A percentile compares a stretch with the other conserved stretches of the same genome.
Conservation (phyloP, 805 yeast species). For the Candida easanensis region DNA sequence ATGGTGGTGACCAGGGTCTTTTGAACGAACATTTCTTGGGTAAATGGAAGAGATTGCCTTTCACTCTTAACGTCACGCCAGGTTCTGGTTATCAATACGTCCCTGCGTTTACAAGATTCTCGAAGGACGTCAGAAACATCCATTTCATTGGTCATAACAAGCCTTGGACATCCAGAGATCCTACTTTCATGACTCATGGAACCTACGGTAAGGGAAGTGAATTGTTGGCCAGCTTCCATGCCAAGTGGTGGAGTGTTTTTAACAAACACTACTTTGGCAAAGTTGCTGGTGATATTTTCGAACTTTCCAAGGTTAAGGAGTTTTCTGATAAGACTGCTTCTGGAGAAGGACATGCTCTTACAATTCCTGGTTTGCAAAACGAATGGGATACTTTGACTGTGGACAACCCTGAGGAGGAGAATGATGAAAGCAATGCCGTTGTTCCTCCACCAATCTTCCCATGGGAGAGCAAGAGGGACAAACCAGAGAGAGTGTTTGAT, state of each 20-base stretch:
- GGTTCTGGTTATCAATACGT: slow-evolving; percentile 62
- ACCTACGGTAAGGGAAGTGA: slow-evolving; percentile 15
- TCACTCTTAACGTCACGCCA: slow-evolving; percentile 78
- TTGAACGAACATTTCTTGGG: slow-evolving; percentile 61
- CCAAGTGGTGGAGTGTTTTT: slow-evolving; percentile 23
- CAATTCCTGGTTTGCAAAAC: slow-evolving; percentile 11
- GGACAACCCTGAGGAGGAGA: neutral
- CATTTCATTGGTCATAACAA: slow-evolving; percentile 67
- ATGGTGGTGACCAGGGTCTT: slow-evolving; percentile 88
- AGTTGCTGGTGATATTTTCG: slow-evolving; percentile 14
- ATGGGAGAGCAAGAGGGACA: slow-evolving; percentile 21
- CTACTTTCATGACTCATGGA: slow-evolving; percentile 6
- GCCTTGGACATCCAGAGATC: slow-evolving; percentile 43
- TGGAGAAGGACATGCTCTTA: slow-evolving; percentile 17
- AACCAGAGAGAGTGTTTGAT: slow-evolving; percentile 18
- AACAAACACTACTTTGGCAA: slow-evolving; percentile 19
- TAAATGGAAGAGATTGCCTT: slow-evolving; percentile 72
- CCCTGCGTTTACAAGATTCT: slow-evolving; percentile 64
- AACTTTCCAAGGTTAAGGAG: slow-evolving; percentile 3
- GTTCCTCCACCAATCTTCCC: slow-evolving; percentile 21
- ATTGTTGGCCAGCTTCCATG: slow-evolving; percentile 9
- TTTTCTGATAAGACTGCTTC: slow-evolving; percentile 10
- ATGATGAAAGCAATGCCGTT: neutral
- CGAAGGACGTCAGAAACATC: slow-evolving; percentile 40
- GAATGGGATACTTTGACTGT: slow-evolving; percentile 15